Base-by-base conservation (phyloP, 2,329 filamentous ascomycete genomes). In the Penicillium sp. region DNA sequence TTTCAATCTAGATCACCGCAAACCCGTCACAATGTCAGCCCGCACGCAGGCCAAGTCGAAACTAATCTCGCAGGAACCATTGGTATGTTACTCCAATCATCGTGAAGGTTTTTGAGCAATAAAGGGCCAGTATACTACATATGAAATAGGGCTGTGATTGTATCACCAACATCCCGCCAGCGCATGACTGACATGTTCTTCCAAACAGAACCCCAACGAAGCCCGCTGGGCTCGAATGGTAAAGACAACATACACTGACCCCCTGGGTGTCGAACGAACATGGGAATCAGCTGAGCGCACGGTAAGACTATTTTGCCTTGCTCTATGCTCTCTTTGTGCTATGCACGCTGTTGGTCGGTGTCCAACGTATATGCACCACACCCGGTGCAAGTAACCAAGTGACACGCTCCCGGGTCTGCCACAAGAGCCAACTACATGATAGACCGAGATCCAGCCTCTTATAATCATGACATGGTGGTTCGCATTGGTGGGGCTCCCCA, bases 271-370 rank as follows among this genome's bases (percentile, higher is more conserved):
- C 8, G 61, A 74, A 53, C 67, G 77, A 49, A 73, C 71, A 16
- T 79, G 77, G 77, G 77, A 79, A 59, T 75, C 74, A 7, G 74
- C 74, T 5, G 76, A 78, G 59, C 67, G 77, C 55, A 71, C 71
- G 69, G 76, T 78, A 59, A 59, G 67, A 49, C 22, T 33, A 25
- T 38, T 36, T 42, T 40, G 28, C 37, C 12, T 37, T 44, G 16
- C 54, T 58, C 16, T 35, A 4, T 45, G 36, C 16, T 45, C n/a
- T 50, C 19, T 41, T 25, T 54, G 22, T 43, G 44, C 46, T 46
- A 36, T 48, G 31, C 46, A 30, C 19, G 11, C 16, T 8, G 26
- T 43, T 33, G 37, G 10, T 43, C 11, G 2, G 17, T 35, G 17
- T 17, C 37, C 19, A 5, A 10, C 16, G 19, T 35, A 35, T 22